A percentile compares a stretch with the other conserved stretches of the same genome.
These are phyloP conservation scores for Cercospora nicotianae DNA, from an alignment of 2,329 filamentous ascomycete genomes.

Conservation along the genomic window DNA sequence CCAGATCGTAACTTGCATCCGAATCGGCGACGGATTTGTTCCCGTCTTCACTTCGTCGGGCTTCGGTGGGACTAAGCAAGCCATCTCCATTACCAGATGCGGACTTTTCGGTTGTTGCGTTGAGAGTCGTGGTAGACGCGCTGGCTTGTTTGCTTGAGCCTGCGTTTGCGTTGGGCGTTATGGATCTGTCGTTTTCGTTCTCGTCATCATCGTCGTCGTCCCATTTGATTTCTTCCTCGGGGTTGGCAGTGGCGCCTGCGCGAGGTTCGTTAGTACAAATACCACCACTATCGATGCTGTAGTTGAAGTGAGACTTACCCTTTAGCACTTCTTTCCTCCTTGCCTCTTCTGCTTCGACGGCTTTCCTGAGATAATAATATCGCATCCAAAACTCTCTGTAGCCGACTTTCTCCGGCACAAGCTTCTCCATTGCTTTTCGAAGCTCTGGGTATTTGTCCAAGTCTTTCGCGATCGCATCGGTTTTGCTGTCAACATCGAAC, in stretches of 20 bases:
- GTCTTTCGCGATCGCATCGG: slow-evolving; percentile 76
- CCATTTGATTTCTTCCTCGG: slow-evolving; percentile 69
- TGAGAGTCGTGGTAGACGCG: slow-evolving; percentile 35
- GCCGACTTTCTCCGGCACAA: slow-evolving; percentile 89
- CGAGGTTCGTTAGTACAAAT: slow-evolving; percentile 19
- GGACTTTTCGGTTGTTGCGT: slow-evolving; percentile 21
- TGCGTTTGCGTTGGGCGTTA: slow-evolving; percentile 36
- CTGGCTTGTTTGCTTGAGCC: slow-evolving; percentile 26
- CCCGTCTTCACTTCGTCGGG: slow-evolving; percentile 70
- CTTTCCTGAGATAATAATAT: slow-evolving; percentile 92
- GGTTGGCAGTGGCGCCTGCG: slow-evolving; percentile 66
- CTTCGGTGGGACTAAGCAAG: slow-evolving; percentile 7
- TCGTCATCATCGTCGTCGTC: slow-evolving; percentile 76
- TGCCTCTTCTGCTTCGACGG: slow-evolving; percentile 89
- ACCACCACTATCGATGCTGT: neutral
- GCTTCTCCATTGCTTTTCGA: slow-evolving; percentile 84
- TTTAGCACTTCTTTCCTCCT: slow-evolving; percentile 86
- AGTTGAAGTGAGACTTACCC: slow-evolving; percentile 56
- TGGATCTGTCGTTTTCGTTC: slow-evolving; percentile 59
- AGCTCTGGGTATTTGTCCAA: slow-evolving; percentile 85
- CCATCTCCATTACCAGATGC: neutral
- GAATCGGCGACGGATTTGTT: slow-evolving; percentile 83
- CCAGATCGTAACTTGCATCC: slow-evolving; percentile 93
- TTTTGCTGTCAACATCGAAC: slow-evolving; percentile 83
- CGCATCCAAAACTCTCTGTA: slow-evolving; percentile 90